phyloP scores from a whole-genome alignment of 371 early-diverging fungal species.

The Capniomyces stellatus region DNA sequence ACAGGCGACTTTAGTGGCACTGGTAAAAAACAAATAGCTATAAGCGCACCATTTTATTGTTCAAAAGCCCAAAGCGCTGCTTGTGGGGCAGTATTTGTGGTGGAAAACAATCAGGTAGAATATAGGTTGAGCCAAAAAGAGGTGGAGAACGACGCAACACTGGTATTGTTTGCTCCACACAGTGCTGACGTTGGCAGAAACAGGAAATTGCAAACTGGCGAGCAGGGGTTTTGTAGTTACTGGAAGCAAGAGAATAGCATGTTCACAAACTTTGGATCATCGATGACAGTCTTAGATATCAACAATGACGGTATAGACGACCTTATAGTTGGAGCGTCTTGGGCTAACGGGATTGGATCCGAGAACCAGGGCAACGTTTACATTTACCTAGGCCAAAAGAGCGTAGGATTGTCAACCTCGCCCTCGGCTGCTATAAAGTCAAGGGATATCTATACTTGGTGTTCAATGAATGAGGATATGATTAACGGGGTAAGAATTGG shows the following conservation, averaged over 20 bases:
- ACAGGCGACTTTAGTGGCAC: constrained; percentile 52
- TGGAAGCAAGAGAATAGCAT: too few species aligned
- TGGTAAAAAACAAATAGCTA: constrained; percentile 30
- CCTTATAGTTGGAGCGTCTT: constrained; percentile 59
- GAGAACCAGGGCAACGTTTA: constrained; percentile 34
- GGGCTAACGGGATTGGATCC: constrained; percentile 16
- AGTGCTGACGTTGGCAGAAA: too few species aligned
- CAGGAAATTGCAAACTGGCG: too few species aligned
- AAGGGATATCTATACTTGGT: background rate
- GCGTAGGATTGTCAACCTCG: constrained; percentile 20
- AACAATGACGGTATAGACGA: constrained; percentile 78
- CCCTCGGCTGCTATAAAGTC: constrained; percentile 28
- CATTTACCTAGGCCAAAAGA: constrained; percentile 44
- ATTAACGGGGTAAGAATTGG: constrained; percentile 32
- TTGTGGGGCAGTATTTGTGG: constrained; percentile 46
- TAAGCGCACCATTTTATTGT: constrained; percentile 48
- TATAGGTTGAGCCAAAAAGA: too few species aligned
- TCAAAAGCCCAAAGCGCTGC: constrained; percentile 7
- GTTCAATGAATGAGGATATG: constrained; percentile 2
- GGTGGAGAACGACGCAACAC: too few species aligned
- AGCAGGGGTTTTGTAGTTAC: too few species aligned
- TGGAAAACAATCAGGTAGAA: background rate
- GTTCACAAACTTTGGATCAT: constrained; percentile 52
- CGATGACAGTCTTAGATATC: constrained; percentile 51
- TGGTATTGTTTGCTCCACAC: too few species aligned